Percentiles rank a stretch among this genome's conserved stretches.
phyloP scores from a whole-genome alignment of 345 rosid species.

The Pelargonium nanum region DNA sequence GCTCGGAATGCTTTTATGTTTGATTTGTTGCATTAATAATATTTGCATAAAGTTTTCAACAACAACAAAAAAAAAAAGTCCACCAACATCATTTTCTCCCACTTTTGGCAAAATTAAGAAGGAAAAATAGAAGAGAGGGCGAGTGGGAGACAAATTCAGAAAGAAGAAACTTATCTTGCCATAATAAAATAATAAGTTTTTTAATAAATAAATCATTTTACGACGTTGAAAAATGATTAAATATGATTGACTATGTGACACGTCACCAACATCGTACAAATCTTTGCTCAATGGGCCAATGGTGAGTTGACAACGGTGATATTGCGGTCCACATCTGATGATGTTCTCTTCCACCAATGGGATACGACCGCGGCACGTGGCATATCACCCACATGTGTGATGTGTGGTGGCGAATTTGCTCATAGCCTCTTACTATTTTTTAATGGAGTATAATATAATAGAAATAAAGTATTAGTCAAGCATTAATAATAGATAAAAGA shows the following conservation, averaged over 20 bases:
- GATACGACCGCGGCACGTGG: neutral
- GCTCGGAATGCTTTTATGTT: too few relatives aligned
- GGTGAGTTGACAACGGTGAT: neutral
- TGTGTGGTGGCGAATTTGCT: too few relatives aligned
- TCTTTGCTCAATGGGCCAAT: neutral
- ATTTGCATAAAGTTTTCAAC: neutral
- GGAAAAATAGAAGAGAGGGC: too few relatives aligned
- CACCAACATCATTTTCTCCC: neutral
- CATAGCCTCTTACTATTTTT: too few relatives aligned
- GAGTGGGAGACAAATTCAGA: neutral
- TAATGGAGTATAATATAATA: too few relatives aligned
- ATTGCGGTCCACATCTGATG: neutral
- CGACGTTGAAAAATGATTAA: neutral
- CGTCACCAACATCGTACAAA: neutral
- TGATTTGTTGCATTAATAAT: neutral
- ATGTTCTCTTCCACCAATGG: neutral
- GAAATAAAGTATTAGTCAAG: too few relatives aligned
- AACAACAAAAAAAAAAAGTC: neutral
- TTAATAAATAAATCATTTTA: neutral
- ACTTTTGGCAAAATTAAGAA: neutral
- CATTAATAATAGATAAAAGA: too few relatives aligned
- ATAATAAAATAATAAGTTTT: too few relatives aligned
- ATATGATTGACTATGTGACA: too few relatives aligned
- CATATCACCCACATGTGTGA: too few relatives aligned
- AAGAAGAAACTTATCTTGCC: neutral